phyloP scores from a whole-genome alignment of 192 early-diverging fungal species.

The Backusella australiensis region DNA sequence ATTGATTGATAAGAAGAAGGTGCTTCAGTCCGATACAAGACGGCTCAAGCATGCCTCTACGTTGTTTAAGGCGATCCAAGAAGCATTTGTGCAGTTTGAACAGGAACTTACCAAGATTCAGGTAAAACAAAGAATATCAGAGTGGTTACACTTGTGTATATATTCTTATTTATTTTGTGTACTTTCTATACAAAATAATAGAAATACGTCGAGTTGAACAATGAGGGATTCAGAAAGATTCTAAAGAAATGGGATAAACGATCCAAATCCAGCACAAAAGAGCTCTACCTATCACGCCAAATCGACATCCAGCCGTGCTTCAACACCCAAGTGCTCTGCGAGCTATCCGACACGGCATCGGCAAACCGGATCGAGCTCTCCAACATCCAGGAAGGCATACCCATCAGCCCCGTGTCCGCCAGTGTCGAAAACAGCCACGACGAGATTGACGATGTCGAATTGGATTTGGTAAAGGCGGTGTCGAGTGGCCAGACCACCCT shows the following conservation, averaged over 20 bases:
- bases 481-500: constrained; percentile 40
- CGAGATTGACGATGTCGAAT: constrained; percentile 58
- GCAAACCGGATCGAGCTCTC: constrained; percentile 77
- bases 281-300: constrained; percentile 95
- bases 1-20: constrained; percentile 75
- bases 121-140: constrained; percentile 42
- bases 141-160: not conserved
- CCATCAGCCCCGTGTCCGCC: constrained; percentile 6
- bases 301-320: constrained; percentile 98
- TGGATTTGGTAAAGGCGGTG: constrained; percentile 55
- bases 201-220: constrained; percentile 98
- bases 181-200: constrained; percentile 28
- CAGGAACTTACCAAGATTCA: constrained; percentile 95
- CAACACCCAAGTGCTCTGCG: constrained; percentile 88
- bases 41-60: constrained; percentile 49
- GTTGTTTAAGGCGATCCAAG: constrained; percentile 72
- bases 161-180: not conserved
- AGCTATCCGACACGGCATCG: constrained; percentile 83
- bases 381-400: constrained; percentile 53
- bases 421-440: not conserved
- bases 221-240: constrained; percentile 94
- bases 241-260: constrained; percentile 99
- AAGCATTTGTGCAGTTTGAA: constrained; percentile 90
- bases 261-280: constrained; percentile 95
- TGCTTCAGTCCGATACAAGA: constrained; percentile 48